Evolutionary conservation across 768 basidiomycete species (phyloP), one percentile per base, ranked within the genome.

Genomic region (Clitopilus hobsonii): DNA sequence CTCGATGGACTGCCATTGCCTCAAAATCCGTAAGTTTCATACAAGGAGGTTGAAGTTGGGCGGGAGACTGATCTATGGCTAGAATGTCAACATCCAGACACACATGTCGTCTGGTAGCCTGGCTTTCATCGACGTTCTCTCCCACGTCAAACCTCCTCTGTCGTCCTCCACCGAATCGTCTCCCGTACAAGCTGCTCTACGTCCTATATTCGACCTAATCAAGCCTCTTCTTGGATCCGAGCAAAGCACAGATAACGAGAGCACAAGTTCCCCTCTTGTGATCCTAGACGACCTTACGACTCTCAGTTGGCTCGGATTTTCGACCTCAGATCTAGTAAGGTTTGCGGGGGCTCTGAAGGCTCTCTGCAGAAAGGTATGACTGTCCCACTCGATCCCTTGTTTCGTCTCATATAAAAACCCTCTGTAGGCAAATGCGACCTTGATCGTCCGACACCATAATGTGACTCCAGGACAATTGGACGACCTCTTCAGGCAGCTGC

Each of bases 301-400:
- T 36, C 74, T 91, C 1, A 81, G 87, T 62, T 92, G 89, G 88
- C 79, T 86, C 16, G 90, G 89, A 1, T 71, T 81, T 54, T 65
- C 82, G 2, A 54, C 65, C 0, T 55, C 75, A 6, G 84, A 85
- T 20, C 61, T 91, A 30, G 68, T 67, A 16, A 78, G 83, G 5
- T 83, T 91, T 56, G 61, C 71, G 25, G 83, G 90, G 28, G 87
- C 86, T 0, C 63, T 91, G 3, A 71, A 74, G 27, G 78, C 78
- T 0, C 53, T 77, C 11, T 89, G 87, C 65, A 62, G 72, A 1
- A 81, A 82, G 77, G 89, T 81, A 55, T 26, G 65, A 47, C 47
- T 5, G 45, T 48, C n/a, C 22, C 6, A 6, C 28, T 51, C 16
- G 3, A 2, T 18, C 8, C 18, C 2, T 1, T 28, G 47, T 11